Evolutionary conservation across 495 filamentous ascomycete species (phyloP), one percentile per base, ranked within the genome.

Genomic region (Xylaria nigripes): DNA sequence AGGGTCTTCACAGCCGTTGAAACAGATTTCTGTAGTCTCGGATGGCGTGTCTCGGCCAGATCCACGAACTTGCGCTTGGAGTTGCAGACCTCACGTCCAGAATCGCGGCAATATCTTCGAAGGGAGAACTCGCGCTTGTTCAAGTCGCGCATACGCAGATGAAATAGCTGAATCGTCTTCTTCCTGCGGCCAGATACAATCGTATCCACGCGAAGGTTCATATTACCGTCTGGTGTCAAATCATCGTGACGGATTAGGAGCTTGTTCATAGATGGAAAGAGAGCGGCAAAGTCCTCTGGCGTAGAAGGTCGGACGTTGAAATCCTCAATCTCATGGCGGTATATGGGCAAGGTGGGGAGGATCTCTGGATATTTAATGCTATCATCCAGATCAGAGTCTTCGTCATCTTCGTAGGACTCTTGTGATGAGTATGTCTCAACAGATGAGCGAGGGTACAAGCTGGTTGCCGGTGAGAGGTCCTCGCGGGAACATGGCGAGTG

Each of bases 91-190:
- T 96, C 91, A 21, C 92, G 87, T 4, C 93, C 93, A 12, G 90
- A 96, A 46, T 94, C 88, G 45, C 93, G 83, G 64, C 86, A 93
- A 65, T 98, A 98, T 21, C 93, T 84, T 6, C 93, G 81, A 47
- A 96, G 78, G 4, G 93, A 96, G 69, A 94, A 95, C 58, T 95
- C 85, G 25, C 93, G 82, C 56, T 81, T 79, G 63, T 83, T 83
- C 60, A 98, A 72, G 68, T 96, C 92, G 62, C 96, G 85, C 91
- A 98, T 96, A 56, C 91, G 86, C 40, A 97, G 76, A 70, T 98
- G 90, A 70, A 96, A 97, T 40, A 98, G 82, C 42, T 87, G 93
- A 36, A 95, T 79, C 46, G 84, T 81, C 58, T 81, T 81, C 61
- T 71, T 77, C 36, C 70, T 72, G 48, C 81, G 82, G 12, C 77